Percentiles rank a stretch among this genome's conserved stretches.
phyloP scores from a whole-genome alignment of 495 filamentous ascomycete species.

The Penicillium atrosanguineum region DNA sequence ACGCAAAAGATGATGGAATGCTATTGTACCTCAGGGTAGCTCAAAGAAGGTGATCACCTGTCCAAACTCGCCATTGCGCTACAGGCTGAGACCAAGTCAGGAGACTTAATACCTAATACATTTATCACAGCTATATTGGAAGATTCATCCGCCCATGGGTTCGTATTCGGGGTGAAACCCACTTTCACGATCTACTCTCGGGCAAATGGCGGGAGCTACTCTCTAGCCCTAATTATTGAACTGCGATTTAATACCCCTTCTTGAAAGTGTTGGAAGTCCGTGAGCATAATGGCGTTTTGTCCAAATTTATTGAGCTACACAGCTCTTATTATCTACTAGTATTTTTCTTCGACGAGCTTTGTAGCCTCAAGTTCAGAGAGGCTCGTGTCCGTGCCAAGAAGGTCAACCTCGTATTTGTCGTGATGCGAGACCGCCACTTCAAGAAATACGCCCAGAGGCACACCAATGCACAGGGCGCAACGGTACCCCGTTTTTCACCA shows the following conservation, averaged over 20 bases:
- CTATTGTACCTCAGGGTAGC: neutral
- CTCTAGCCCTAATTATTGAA: neutral
- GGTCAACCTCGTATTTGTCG: slow-evolving; percentile 18
- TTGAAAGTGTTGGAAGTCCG: too few relatives aligned
- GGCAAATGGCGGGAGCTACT: neutral
- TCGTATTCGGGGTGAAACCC: neutral
- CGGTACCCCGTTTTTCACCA: too few relatives aligned
- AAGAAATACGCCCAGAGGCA: neutral
- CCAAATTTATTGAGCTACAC: too few relatives aligned
- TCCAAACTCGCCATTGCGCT: neutral
- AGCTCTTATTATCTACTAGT: too few relatives aligned
- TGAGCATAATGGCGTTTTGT: too few relatives aligned
- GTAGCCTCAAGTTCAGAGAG: neutral
- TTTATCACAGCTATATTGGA: neutral
- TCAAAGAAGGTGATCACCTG: neutral
- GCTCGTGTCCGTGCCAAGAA: slow-evolving; percentile 18
- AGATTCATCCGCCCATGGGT: neutral
- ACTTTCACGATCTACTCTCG: neutral
- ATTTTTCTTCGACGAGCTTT: too few relatives aligned
- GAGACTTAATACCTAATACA: neutral
- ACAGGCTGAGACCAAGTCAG: neutral
- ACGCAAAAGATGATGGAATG: neutral
- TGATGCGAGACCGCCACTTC: slow-evolving; percentile 1
- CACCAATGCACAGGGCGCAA: neutral
- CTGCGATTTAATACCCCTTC: too few relatives aligned